Base-by-base conservation (phyloP, 306 rosid species). In the Sindora glabra region DNA sequence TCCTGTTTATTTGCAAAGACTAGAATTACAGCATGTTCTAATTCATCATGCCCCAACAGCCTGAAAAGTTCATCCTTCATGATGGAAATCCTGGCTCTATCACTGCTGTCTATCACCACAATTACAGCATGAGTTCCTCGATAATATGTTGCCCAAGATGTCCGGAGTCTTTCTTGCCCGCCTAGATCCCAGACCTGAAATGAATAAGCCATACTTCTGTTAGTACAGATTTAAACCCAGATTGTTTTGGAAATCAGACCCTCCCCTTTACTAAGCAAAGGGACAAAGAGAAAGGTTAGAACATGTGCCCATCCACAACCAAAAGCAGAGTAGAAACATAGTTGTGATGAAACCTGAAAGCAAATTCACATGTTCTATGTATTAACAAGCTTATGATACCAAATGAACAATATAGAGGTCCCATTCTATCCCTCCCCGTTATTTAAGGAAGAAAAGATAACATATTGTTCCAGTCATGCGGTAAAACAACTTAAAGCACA, bases 121-220 rank as follows among this genome's bases (percentile, higher is more conserved):
- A 94, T 89, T 44, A 94, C 81, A 44, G 97, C 97, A 67, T 94
- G 79, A 15, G 99, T 89, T 75, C 99, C 97, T 9, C 97, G 84
- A 68, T 94, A 94, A 65, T 89, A 94, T 48, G 99, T 94, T 27
- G 99, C 97, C 99, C 99, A 89, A 21, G 99, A 94, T 45, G 97
- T 89, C 63, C 99, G 81, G 23, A 89, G 89, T 67, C 95, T 89
- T 37, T 94, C 99, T 79, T 94, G 99, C 41, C 97, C 97, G 0
- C 99, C 99, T 10, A 94, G 97, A 86, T 94, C 97, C 97, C 99
- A 94, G 3, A 94, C 99, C 99, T 89, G 79, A 48, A 50, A 69
- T 16, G 6, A 62, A 47, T 42, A 16, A 40, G 59, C 37, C 51
- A 72, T n/a, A n/a, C n/a, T n/a, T n/a, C n/a, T n/a, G n/a, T n/a